A percentile compares a stretch with the other conserved stretches of the same genome.
Conservation (phyloP, 2,329 filamentous ascomycete genomes). For the Laburnicola sp. region DNA sequence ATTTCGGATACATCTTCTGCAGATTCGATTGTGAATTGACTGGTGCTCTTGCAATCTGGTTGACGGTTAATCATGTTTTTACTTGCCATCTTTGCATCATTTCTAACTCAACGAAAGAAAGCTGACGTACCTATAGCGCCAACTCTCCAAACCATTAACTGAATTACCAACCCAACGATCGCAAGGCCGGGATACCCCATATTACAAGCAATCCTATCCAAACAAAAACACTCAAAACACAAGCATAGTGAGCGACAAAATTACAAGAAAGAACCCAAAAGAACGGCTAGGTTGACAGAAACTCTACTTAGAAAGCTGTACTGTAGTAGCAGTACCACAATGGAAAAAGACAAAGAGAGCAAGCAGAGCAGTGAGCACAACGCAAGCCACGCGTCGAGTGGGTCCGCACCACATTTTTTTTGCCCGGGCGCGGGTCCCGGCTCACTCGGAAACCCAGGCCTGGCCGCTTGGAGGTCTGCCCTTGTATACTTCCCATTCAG, state of each 20-base stretch:
- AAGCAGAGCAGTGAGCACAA: no score
- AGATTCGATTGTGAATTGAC: slow-evolving; percentile 21
- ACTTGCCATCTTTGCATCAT: no score
- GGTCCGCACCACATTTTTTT: no score
- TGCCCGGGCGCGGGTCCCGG: not conserved
- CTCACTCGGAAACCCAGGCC: not conserved
- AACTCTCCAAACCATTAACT: not conserved
- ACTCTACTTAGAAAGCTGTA: not conserved
- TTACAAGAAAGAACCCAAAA: not conserved
- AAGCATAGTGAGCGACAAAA: not conserved
- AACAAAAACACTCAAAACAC: not conserved
- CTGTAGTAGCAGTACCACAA: not conserved
- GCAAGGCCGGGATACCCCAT: not conserved
- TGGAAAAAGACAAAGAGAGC: no score
- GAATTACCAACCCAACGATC: not conserved
- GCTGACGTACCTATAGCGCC: slow-evolving; percentile 5
- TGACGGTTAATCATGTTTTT: slow-evolving; percentile 4
- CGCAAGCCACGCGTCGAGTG: no score
- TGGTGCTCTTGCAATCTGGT: slow-evolving; percentile 22
- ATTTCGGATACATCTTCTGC: slow-evolving; percentile 19
- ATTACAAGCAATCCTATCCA: no score
- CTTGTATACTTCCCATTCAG: slow-evolving; percentile 1
- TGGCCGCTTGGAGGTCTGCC: not conserved
- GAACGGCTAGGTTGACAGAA: not conserved
- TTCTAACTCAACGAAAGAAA: no score